Evolutionary conservation across 768 basidiomycete species (phyloP).

Genomic region (Trametes maxima): DNA sequence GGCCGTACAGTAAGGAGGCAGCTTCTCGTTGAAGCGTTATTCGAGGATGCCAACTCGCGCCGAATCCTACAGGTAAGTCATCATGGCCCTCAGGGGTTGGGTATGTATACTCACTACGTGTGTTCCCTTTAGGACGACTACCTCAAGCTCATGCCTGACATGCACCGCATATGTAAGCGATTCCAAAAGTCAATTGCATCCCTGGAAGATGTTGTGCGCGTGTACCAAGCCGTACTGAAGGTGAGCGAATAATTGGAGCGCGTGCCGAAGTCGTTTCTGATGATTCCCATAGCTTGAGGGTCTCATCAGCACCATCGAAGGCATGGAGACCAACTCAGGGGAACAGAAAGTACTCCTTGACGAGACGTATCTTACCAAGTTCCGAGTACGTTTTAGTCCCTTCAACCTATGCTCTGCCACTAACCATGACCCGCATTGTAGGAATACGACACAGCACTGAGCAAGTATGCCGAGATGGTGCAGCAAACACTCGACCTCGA

Average conservation of each 20-base stretch:
- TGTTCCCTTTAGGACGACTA: slow-evolving; percentile 66
- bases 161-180: slow-evolving; percentile 88
- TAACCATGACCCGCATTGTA: slow-evolving; percentile 31
- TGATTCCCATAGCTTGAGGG: slow-evolving; percentile 61
- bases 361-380: slow-evolving; percentile 62
- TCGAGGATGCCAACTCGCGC: slow-evolving; percentile 75
- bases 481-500: slow-evolving; percentile 93
- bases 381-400: slow-evolving; percentile 50
- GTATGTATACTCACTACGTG: neutral
- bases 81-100: slow-evolving; percentile 6
- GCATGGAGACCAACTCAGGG: slow-evolving; percentile 46
- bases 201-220: slow-evolving; percentile 93
- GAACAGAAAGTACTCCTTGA: slow-evolving; percentile 60
- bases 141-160: slow-evolving; percentile 90
- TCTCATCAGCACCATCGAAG: slow-evolving; percentile 65
- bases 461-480: slow-evolving; percentile 90
- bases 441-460: slow-evolving; percentile 64
- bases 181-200: slow-evolving; percentile 84
- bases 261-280: neutral
- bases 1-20: slow-evolving; percentile 74
- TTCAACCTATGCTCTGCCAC: neutral
- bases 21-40: slow-evolving; percentile 82
- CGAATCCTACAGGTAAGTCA: slow-evolving; percentile 68
- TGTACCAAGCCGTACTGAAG: slow-evolving; percentile 91
- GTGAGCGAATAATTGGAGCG: slow-evolving; percentile 37